Base-by-base conservation (phyloP, 2,329 filamentous ascomycete genomes). In the Moelleriella libera region DNA sequence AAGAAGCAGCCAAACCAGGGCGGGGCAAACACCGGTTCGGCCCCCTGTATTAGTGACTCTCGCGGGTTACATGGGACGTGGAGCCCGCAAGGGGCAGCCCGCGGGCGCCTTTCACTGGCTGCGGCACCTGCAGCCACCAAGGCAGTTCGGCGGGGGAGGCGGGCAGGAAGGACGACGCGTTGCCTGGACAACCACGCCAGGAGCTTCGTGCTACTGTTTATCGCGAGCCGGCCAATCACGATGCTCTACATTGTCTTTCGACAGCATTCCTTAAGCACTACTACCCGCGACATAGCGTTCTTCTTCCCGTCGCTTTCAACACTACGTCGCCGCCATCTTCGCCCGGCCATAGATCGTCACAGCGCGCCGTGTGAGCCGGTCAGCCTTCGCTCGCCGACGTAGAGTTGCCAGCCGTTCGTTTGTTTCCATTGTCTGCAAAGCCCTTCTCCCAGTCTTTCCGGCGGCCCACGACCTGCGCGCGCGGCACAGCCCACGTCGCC, bases 261-360 rank as follows among this genome's bases (percentile, higher is more conserved):
- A 43, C 43, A 39, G 43, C 49, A 51, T 51, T 51, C 49, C 49
- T 49, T 49, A 51, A 51, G 43, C 31, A 9, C 11, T 21, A 41
- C 14, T 45, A 40, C 47, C 43, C 47, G 43, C 43, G 30, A 31
- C 40, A 41, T 41, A 7, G 42, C 41, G 43, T 45, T 45, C 40
- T 31, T 39, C 28, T 43, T n/a, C 28, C 43, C 44, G 21, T 29
- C 40, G 44, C 37, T 37, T 21, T 43, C 34, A 42, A 47, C 28
- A 45, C 34, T 34, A 44, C 40, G 14, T 41, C 40, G 40, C n/a
- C 14, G 14, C 6, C 40, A 21, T n/a, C 7, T 41, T 41, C 14
- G 10, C 14, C 34, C 12, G 34, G 12, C 34, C 12, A 37, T 21
- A 21, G 21, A 21, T 37, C 34, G 34, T 37, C 34, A 12, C 8